A percentile compares a stretch with the other conserved stretches of the same genome.
Conservation (phyloP, 192 early-diverging fungal genomes). For the Linnemannia elongata region DNA sequence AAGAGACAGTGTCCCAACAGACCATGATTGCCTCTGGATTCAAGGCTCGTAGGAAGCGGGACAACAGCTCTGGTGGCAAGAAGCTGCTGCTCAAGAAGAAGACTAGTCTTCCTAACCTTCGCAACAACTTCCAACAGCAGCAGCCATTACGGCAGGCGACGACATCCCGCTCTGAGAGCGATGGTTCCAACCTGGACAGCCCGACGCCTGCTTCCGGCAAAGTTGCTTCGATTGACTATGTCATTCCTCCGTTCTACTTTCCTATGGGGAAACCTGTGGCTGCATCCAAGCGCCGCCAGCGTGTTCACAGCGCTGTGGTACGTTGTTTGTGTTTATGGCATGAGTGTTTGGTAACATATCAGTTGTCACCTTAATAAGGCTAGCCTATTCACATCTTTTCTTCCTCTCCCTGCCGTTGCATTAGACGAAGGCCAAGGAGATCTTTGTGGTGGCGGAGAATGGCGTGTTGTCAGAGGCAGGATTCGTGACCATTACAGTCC, state of each 20-base stretch:
- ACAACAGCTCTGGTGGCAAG: constrained; percentile 42
- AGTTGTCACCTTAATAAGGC: background rate
- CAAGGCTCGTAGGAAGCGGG: constrained; percentile 30
- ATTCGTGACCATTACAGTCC: constrained; percentile 63
- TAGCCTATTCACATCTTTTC: background rate
- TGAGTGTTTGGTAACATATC: background rate
- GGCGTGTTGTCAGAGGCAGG: constrained; percentile 53
- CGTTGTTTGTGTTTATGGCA: background rate
- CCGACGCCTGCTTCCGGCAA: background rate
- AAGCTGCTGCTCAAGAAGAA: constrained; percentile 38
- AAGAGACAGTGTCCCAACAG: background rate
- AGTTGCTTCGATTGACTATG: constrained; percentile 8
- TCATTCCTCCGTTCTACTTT: constrained; percentile 52
- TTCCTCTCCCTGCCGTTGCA: background rate
- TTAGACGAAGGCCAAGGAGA: constrained; percentile 43
- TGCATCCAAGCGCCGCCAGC: constrained; percentile 33
- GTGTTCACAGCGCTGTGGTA: constrained; percentile 31
- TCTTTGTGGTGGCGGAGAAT: constrained; percentile 36
- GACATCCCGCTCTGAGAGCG: background rate
- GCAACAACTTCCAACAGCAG: constrained; percentile 27
- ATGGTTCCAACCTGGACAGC: background rate
- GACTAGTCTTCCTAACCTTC: constrained; percentile 23
- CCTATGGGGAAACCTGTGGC: constrained; percentile 43
- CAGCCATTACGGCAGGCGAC: background rate
- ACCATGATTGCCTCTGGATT: background rate